Base-by-base conservation (phyloP, 164 flowering plant genomes). In the Aristolochia californica region DNA sequence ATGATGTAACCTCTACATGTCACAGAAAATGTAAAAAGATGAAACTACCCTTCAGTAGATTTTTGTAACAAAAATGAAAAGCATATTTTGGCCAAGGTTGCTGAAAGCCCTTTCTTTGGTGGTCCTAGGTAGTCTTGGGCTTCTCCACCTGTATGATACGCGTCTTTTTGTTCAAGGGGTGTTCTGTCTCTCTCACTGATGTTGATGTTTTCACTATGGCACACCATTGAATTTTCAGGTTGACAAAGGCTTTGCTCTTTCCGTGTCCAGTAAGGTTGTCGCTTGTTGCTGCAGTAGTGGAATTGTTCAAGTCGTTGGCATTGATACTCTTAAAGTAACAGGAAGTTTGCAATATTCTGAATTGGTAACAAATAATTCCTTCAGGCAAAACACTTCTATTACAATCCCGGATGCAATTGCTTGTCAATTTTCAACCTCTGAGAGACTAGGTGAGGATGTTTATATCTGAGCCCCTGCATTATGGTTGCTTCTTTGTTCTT, bases 281-380 rank as follows among this genome's bases (percentile, higher is more conserved):
- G 91, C 95, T 62, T 87, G 95, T 80, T 86, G 83, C 45, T 87
- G 95, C 75, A 81, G 69, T 60, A 67, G 68, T 68, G 95, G 95
- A 62, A 58, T 75, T 45, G 87, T 87, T 18, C 71, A 75, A 62
- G 80, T 87, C 53, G 73, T 72, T 53, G 50, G 66, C 11, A 44
- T 64, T 66, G 75, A 47, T 28, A 63, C 70, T 59, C 80, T 82
- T 43, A 50, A 62, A 48, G 61, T 72, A 72, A 69, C 64, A 67
- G 87, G 83, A 62, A 75, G 62, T 52, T 54, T 84, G 30, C 69
- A 43, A 22, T 80, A 78, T 64, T 63, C 78, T 61, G 75, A 67
- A 48, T 23, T 17, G 20, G 18, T 16, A 45, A 17, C 12, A 48
- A n/a, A 17, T n/a, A 48, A 10, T 26, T 26, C 26, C 26, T 7